These are phyloP conservation scores for Spiromastix sp. DNA, from an alignment of 2,329 filamentous ascomycete species.

Conservation along the genomic window DNA sequence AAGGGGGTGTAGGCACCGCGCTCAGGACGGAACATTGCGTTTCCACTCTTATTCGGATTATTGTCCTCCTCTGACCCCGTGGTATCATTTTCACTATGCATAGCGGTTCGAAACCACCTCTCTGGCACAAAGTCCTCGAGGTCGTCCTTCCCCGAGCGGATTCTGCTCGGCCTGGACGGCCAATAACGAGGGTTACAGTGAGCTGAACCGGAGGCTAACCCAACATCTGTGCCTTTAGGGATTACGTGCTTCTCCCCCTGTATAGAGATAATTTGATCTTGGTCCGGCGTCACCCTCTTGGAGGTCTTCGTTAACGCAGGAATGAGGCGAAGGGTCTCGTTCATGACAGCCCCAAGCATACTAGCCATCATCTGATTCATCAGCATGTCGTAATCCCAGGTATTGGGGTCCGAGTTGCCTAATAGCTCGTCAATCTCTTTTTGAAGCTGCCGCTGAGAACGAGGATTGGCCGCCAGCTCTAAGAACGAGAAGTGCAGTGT, in stretches of 20 bases:
- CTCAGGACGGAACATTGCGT: constrained; percentile 45
- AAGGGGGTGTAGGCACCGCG: constrained; percentile 47
- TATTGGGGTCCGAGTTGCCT: constrained; percentile 44
- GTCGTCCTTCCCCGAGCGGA: constrained; percentile 38
- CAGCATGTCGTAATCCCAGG: constrained; percentile 62
- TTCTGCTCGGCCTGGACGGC: constrained; percentile 38
- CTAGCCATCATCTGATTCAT: constrained; percentile 57
- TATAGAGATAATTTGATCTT: constrained; percentile 46
- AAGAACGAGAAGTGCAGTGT: constrained; percentile 61
- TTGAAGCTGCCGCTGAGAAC: constrained; percentile 56
- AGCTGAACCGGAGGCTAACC: constrained; percentile 44
- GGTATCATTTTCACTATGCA: constrained; percentile 9
- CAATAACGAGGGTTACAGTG: constrained; percentile 65
- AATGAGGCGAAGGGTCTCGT: constrained; percentile 64
- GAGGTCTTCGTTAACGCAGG: constrained; percentile 64
- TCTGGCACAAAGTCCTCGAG: constrained; percentile 60
- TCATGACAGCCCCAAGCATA: constrained; percentile 64
- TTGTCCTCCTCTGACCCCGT: neutral
- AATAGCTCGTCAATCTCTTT: constrained; percentile 58
- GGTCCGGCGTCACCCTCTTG: constrained; percentile 44
- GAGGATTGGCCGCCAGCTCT: constrained; percentile 55
- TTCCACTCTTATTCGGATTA: constrained; percentile 17
- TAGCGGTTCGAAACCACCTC: constrained; percentile 51
- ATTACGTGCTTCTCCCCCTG: constrained; percentile 49
- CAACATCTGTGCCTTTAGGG: constrained; percentile 47